phyloP scores from a whole-genome alignment of 176 grass and related monocot genomes.

The Pontederia crassipes region DNA sequence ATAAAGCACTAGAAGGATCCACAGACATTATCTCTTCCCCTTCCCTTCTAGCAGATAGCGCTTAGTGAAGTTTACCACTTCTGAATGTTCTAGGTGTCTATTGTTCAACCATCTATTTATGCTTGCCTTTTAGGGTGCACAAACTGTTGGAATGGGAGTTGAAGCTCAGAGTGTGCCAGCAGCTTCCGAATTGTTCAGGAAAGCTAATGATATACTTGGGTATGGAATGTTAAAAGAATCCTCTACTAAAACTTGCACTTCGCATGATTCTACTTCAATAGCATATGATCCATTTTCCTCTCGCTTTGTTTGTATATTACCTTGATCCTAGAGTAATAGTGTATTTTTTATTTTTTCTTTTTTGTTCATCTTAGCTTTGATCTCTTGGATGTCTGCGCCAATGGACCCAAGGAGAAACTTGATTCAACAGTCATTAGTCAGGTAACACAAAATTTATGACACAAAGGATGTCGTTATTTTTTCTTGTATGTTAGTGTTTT shows the following conservation, averaged over 20 bases:
- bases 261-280: neutral
- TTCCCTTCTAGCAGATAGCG: neutral
- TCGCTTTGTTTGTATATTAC: neutral
- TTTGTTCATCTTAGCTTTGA: conserved; percentile 46
- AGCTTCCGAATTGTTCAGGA: conserved; percentile 61
- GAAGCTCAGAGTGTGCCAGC: conserved; percentile 62
- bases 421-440: conserved; percentile 96
- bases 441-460: conserved; percentile 22
- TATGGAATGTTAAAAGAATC: conserved; percentile 13
- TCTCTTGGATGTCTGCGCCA: conserved; percentile 74
- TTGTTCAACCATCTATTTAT: too few relatives aligned
- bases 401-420: conserved; percentile 91
- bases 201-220: conserved; percentile 93
- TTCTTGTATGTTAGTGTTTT: too few relatives aligned
- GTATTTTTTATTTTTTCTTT: neutral
- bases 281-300: too few relatives aligned
- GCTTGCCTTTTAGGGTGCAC: conserved; percentile 53
- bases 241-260: neutral
- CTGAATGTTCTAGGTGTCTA: too few relatives aligned
- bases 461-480: too few relatives aligned
- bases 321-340: neutral
- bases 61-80: too few relatives aligned
- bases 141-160: conserved; percentile 83
- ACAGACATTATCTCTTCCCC: neutral
- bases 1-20: neutral